Conservation (phyloP, 345 rosid genomes). For the Sisymbrium irio region DNA sequence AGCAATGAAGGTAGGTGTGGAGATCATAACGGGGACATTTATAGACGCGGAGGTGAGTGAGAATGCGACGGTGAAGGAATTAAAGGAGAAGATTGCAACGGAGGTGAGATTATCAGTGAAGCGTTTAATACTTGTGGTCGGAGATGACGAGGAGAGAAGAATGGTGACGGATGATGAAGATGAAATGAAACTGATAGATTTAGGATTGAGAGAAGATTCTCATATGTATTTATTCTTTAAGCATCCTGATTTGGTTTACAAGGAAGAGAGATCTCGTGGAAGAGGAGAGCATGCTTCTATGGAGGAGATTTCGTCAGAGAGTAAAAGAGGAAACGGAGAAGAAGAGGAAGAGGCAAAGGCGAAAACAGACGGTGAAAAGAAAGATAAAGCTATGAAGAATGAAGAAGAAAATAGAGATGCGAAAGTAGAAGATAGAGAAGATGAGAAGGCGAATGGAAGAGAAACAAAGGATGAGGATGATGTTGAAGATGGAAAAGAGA, state of each 20-base stretch:
- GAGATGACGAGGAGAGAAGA: constrained; percentile 19
- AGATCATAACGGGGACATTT: constrained; percentile 63
- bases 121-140: constrained; percentile 53
- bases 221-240: constrained; percentile 64
- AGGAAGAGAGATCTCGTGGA: constrained; percentile 14
- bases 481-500: background rate
- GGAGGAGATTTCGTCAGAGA: constrained; percentile 31
- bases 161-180: constrained; percentile 35
- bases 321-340: background rate
- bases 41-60: constrained; percentile 46
- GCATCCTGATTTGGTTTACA: constrained; percentile 27
- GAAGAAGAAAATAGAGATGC: background rate
- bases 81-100: constrained; percentile 51
- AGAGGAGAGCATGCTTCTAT: background rate
- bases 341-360: background rate
- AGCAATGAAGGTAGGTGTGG: constrained; percentile 65
- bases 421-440: background rate
- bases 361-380: constrained; percentile 4
- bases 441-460: background rate
- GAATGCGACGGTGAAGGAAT: constrained; percentile 51
- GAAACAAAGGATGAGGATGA: background rate
- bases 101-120: constrained; percentile 46
- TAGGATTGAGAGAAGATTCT: constrained; percentile 53
- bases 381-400: background rate
- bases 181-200: constrained; percentile 39